Conservation (phyloP, 2,329 filamentous ascomycete species). For the Ciborinia camelliae region DNA sequence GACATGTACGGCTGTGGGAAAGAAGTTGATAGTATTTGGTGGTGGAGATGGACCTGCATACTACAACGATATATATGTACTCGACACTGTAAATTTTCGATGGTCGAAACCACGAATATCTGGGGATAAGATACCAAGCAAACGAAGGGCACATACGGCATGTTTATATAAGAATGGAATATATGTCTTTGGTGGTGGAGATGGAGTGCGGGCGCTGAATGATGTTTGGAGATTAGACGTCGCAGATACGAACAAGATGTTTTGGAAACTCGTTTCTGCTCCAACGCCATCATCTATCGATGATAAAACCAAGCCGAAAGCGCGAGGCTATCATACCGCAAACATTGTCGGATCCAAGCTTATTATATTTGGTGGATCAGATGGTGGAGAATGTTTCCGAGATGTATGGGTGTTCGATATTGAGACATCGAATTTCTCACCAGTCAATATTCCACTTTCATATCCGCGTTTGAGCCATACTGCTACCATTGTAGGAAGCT, state of each 20-base stretch:
- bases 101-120: conserved; percentile 60
- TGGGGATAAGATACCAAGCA: conserved; percentile 56
- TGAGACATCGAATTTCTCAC: conserved; percentile 57
- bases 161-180: conserved; percentile 69
- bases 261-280: conserved; percentile 60
- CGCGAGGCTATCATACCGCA: conserved; percentile 67
- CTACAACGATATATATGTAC: conserved; percentile 69
- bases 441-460: conserved; percentile 57
- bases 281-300: conserved; percentile 42
- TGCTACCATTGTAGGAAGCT: conserved; percentile 65
- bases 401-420: conserved; percentile 73
- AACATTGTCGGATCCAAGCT: conserved; percentile 71
- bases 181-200: conserved; percentile 69
- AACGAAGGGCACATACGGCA: conserved; percentile 65
- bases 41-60: conserved; percentile 68
- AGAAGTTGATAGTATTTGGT: conserved; percentile 67
- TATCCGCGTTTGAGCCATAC: conserved; percentile 65
- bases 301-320: conserved; percentile 52
- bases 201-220: conserved; percentile 66
- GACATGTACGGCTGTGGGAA: conserved; percentile 68
- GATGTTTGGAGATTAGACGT: conserved; percentile 72
- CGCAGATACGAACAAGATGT: conserved; percentile 62
- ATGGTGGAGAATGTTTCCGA: conserved; percentile 68
- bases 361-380: conserved; percentile 67
- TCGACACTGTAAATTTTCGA: conserved; percentile 67